These are phyloP conservation scores for Fusarium chlamydosporum DNA, from an alignment of 2,329 filamentous ascomycete genomes.

Conservation along the genomic window DNA sequence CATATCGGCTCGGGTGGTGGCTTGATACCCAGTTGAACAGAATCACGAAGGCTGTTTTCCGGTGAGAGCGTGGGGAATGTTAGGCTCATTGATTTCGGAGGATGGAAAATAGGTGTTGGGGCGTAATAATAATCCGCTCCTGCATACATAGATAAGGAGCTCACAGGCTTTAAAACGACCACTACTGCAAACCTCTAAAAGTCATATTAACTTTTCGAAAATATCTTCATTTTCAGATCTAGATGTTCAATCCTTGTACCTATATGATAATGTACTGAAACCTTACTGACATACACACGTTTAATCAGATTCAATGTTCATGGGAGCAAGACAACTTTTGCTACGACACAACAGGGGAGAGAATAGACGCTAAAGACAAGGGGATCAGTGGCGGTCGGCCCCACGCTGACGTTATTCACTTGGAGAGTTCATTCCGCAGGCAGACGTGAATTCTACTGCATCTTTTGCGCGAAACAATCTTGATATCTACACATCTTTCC, in stretches of 20 bases:
- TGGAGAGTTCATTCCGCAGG: slow-evolving; percentile 7
- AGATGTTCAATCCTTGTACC: not conserved
- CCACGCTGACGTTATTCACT: slow-evolving; percentile 49
- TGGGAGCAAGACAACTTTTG: not conserved
- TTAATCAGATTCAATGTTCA: not conserved
- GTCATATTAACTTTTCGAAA: not conserved
- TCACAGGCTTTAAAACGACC: not conserved
- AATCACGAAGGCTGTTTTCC: slow-evolving; percentile 3
- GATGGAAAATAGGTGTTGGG: slow-evolving; percentile 10
- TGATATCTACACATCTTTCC: slow-evolving; percentile 1
- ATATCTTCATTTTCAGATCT: not conserved
- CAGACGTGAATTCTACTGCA: slow-evolving; percentile 19
- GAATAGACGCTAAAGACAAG: slow-evolving; percentile 29
- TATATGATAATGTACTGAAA: not conserved
- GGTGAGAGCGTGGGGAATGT: slow-evolving; percentile 18
- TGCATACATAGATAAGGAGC: not conserved
- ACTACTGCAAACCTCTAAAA: not conserved
- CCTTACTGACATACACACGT: not conserved
- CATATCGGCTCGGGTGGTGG: slow-evolving; percentile 53
- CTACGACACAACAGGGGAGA: too few relatives aligned
- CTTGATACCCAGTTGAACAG: slow-evolving; percentile 6
- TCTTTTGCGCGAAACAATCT: not conserved
- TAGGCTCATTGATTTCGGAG: slow-evolving; percentile 25
- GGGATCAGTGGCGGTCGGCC: slow-evolving; percentile 26
- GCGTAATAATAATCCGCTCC: slow-evolving; percentile 13